Conservation (phyloP, 2,329 filamentous ascomycete species). For the Decorospora gaudefroyi region DNA sequence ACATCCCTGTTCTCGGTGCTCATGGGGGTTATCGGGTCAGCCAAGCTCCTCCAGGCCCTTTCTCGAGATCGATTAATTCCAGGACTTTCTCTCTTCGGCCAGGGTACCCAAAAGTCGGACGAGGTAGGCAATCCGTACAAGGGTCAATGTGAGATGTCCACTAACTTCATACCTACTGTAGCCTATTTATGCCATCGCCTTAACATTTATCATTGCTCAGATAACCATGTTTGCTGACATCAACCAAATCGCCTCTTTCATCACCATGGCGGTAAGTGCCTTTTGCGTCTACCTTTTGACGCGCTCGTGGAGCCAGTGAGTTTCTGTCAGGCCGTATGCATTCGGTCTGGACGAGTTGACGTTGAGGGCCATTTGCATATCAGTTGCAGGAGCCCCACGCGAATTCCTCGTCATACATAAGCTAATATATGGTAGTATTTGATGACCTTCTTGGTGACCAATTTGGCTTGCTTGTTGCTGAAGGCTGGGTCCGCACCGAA, state of each 20-base stretch:
- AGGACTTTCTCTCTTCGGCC: conserved; percentile 72
- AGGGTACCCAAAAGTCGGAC: conserved; percentile 71
- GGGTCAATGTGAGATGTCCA: not conserved
- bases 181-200: conserved; percentile 73
- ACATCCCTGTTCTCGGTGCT: conserved; percentile 82
- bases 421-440: conserved; percentile 59
- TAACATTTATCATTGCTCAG: conserved; percentile 77
- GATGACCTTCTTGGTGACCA: conserved; percentile 90
- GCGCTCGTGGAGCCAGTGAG: too few species aligned
- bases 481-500: conserved; percentile 88
- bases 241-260: conserved; percentile 85
- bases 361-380: too few species aligned
- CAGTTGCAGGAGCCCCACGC: not conserved
- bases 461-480: conserved; percentile 82
- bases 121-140: conserved; percentile 50
- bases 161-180: not conserved
- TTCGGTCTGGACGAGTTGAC: not conserved
- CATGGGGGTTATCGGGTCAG: conserved; percentile 84
- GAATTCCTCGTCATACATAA: not conserved
- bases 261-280: conserved; percentile 71
- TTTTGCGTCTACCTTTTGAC: not conserved
- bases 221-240: conserved; percentile 80
- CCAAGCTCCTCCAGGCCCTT: conserved; percentile 82
- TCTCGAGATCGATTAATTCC: conserved; percentile 79
- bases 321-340: not conserved